Base-by-base conservation (phyloP, 2,329 filamentous ascomycete genomes). In the Stagonosporopsis rhizophila region DNA sequence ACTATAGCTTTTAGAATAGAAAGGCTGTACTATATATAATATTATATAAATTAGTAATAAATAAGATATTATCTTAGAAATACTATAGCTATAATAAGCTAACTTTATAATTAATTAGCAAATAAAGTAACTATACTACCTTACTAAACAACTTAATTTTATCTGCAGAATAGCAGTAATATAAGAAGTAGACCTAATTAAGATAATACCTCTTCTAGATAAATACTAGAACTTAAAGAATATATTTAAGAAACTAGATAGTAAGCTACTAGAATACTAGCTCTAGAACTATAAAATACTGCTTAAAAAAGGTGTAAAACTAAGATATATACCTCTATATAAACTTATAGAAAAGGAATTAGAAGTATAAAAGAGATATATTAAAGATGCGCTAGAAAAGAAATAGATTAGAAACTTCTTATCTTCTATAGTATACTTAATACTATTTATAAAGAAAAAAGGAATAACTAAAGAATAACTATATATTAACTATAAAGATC, bases 321-420 rank as follows among this genome's bases (percentile, higher is more conserved):
- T 38, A 17, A 15, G 11, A n/a, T 28, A 37, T 20, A 46, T 35
- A 15, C 44, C 8, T 1, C n/a, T 46, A 15, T 46, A 46, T 17
- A 27, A 46, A 23, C 22, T 46, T 11, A 37, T 17, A 37, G 23
- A 46, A 25, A 46, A 37, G 9, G 32, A 46, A 20, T 17, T 38
- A n/a, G 9, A 7, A n/a, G 6, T 25, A 17, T n/a, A 34, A 4
- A 22, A 22, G 4, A 45, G 25, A 22, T 45, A 45, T 11, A 45
- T 45, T 35, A 35, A 45, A 8, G 28, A 45, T 35, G 14, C 20
- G 11, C 30, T 45, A 45, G 42, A 45, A 45, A 35, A 25, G 37
- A 22, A 39, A 8, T 39, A 39, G 37, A 39, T 46, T n/a, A 27
- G 15, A 11, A 46, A 39, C 19, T 39, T 8, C 19, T 39, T 12